A percentile compares a stretch with the other conserved stretches of the same genome.
These are phyloP conservation scores for Euphrasia arctica DNA, from an alignment of 305 asterid genomes.

Conservation along the genomic window DNA sequence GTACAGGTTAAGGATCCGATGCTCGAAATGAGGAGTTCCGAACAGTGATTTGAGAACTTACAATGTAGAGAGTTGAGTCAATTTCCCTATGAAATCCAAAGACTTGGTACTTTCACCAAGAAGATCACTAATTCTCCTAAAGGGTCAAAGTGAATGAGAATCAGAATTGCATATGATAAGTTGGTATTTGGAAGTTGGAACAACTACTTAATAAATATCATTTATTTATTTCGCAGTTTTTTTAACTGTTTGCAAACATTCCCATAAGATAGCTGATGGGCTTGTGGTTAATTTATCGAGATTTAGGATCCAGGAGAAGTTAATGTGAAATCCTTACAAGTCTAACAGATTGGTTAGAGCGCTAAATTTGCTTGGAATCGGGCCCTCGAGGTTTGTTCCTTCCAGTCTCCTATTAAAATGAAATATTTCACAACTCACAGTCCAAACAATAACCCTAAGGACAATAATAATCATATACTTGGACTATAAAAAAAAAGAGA, in stretches of 20 bases:
- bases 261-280: too few relatives aligned
- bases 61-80: conserved; percentile 58
- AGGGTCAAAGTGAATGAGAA: not conserved
- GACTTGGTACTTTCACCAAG: conserved; percentile 38
- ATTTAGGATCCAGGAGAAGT: too few relatives aligned
- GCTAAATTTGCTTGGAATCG: conserved; percentile 55
- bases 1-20: conserved; percentile 8
- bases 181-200: too few relatives aligned
- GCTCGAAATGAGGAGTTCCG: conserved; percentile 9
- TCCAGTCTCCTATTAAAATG: conserved; percentile 52
- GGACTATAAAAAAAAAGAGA: conserved; percentile 4
- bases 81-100: conserved; percentile 43
- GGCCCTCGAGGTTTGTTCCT: conserved; percentile 63
- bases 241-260: too few relatives aligned
- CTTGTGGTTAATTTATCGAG: too few relatives aligned
- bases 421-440: not conserved
- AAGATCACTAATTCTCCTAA: conserved; percentile 63
- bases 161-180: too few relatives aligned
- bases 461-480: conserved; percentile 2
- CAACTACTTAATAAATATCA: too few relatives aligned
- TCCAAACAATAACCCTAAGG: too few relatives aligned
- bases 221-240: too few relatives aligned
- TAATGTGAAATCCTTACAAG: conserved; percentile 39
- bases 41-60: conserved; percentile 30
- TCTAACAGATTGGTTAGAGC: conserved; percentile 53